Evolutionary conservation across 2,329 filamentous ascomycete genomes (phyloP), one percentile per base, ranked within the genome.

Genomic region (Paracoccidioides brasiliensis): DNA sequence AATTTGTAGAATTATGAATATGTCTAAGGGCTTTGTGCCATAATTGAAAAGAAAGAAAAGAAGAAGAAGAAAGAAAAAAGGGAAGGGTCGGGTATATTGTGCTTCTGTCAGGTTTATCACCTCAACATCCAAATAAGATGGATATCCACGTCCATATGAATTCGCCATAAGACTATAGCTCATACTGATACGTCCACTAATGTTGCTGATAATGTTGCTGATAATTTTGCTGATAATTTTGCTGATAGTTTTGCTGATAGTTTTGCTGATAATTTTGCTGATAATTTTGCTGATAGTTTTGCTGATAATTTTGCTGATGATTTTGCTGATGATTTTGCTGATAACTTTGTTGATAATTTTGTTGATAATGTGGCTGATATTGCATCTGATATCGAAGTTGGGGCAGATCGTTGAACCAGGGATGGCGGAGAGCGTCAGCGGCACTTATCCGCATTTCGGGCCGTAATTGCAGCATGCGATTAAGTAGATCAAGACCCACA

Each of bases 361-460:
- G 56, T 46, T 60, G 59, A 52, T 68, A 65, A 52, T 64, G 64
- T 44, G 70, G 67, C 51, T 71, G 67, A 48, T 70, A 69, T 42
- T 71, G 67, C 56, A 74, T 72, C 59, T 70, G 70, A 61, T 75
- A 67, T 59, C 77, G 76, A 57, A 73, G 71, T 64, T 81, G 78
- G 52, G 80, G 73, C 65, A 82, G 74, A 61, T 81, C 80, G 63
- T 81, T 81, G 74, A 98, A 98, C 93, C 93, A 98, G 0, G 86
- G 88, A 69, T 98, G 93, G 62, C 85, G 80, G 43, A 97, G 77
- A 3, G 93, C 90, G 59, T 95, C 88, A 53, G 84, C 79, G 1
- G 93, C 93, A 63, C 86, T 90, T 67, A 95, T 87, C 55, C 93
- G 83, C 72, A 95, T 83, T 72, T 98, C 93, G 0, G 93, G 93